These are phyloP conservation scores for Exophiala sp. DNA, from an alignment of 2,329 filamentous ascomycete species.

Conservation along the genomic window DNA sequence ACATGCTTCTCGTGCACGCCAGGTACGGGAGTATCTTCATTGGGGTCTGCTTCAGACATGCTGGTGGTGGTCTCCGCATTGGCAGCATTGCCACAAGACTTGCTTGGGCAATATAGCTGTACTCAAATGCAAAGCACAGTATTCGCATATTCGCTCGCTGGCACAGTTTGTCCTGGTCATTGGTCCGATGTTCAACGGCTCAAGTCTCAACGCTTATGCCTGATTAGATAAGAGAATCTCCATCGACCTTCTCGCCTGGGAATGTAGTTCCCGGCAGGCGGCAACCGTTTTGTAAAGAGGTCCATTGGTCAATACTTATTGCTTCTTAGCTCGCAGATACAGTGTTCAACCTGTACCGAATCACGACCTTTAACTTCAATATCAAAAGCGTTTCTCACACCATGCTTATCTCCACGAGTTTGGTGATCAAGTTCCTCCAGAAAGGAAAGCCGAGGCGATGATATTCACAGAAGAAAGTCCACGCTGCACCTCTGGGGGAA, in stretches of 20 bases:
- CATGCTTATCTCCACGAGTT: neutral
- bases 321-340: neutral
- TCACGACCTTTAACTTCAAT: neutral
- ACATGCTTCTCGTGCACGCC: constrained; percentile 13
- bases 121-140: neutral
- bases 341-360: neutral
- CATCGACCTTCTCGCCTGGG: neutral
- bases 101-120: neutral
- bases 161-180: neutral
- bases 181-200: neutral
- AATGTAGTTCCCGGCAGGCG: neutral
- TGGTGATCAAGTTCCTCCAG: neutral
- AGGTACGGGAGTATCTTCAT: neutral
- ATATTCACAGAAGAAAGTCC: neutral
- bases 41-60: neutral
- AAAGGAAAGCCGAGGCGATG: neutral
- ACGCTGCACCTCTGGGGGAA: neutral
- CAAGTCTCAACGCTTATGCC: neutral
- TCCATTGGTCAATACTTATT: neutral
- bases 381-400: neutral
- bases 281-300: neutral
- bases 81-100: neutral
- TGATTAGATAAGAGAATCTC: neutral
- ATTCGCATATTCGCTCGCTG: neutral
- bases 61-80: neutral